Percentiles rank a stretch among this genome's conserved stretches.
phyloP scores from a whole-genome alignment of 2,329 filamentous ascomycete species.

The Helotiales sp. region DNA sequence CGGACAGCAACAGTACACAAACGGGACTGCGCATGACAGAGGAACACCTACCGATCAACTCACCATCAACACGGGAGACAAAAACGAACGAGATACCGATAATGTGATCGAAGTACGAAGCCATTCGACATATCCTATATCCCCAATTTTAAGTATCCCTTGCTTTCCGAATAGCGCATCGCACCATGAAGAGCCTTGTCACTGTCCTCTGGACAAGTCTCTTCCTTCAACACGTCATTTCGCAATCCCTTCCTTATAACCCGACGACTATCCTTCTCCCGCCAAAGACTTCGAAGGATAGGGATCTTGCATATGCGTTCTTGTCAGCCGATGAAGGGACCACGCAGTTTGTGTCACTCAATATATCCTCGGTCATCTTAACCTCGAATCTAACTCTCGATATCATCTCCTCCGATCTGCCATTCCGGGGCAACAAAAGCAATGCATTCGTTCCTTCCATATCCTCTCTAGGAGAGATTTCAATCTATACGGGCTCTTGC shows the following conservation, averaged over 20 bases:
- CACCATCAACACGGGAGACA: background rate
- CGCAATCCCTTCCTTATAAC: constrained; percentile 71
- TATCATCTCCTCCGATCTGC: constrained; percentile 61
- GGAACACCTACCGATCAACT: background rate
- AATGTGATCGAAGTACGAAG: constrained; percentile 31
- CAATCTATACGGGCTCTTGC: constrained; percentile 78
- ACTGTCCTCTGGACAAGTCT: constrained; percentile 32
- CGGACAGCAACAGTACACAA: background rate
- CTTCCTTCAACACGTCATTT: constrained; percentile 14
- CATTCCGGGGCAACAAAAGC: constrained; percentile 62
- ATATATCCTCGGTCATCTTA: constrained; percentile 64
- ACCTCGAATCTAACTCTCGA: constrained; percentile 52
- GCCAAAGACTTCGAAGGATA: constrained; percentile 52
- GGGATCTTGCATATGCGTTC: constrained; percentile 72
- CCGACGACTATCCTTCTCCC: constrained; percentile 73
- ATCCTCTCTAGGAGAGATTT: constrained; percentile 68
- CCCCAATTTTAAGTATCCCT: constrained; percentile 21
- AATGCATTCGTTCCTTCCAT: constrained; percentile 71
- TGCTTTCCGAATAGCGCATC: constrained; percentile 18
- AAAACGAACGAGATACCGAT: constrained; percentile 2
- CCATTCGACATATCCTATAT: constrained; percentile 24
- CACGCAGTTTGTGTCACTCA: constrained; percentile 64
- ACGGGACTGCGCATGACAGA: background rate
- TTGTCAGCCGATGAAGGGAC: constrained; percentile 45
- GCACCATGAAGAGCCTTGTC: constrained; percentile 35